phyloP scores from a whole-genome alignment of 1,139 yeast genomes.

The Taphrina communis region DNA sequence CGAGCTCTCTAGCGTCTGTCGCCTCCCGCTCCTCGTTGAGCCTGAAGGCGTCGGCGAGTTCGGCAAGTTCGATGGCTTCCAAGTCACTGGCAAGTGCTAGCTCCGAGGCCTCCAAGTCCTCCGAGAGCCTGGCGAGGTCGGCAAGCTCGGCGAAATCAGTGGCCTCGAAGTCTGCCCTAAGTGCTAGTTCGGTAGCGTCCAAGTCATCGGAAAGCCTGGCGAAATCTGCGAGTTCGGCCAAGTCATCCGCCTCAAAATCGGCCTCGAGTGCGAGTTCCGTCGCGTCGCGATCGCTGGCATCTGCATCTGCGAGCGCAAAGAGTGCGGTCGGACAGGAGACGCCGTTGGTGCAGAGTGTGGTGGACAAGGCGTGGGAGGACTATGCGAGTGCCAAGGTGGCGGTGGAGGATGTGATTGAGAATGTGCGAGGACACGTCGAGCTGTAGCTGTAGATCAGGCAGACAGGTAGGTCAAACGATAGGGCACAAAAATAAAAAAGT shows the following conservation, averaged over 20 bases:
- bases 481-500: no score
- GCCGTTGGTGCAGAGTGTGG: constrained; percentile 26
- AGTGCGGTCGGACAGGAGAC: constrained; percentile 9
- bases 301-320: constrained; percentile 6
- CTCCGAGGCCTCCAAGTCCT: constrained; percentile 23
- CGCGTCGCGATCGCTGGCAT: constrained; percentile 5
- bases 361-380: constrained; percentile 38
- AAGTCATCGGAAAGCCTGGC: constrained; percentile 16
- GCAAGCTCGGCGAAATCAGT: constrained; percentile 13
- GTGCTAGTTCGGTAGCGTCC: constrained; percentile 26
- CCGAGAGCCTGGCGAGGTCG: constrained; percentile 9
- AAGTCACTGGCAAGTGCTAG: constrained; percentile 11
- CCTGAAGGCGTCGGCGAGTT: constrained; percentile 13
- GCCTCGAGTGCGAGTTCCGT: constrained; percentile 19
- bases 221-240: constrained; percentile 15
- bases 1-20: constrained; percentile 30
- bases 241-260: constrained; percentile 17
- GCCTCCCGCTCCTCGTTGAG: constrained; percentile 16
- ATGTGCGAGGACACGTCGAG: constrained; percentile 17
- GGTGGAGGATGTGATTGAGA: constrained; percentile 20
- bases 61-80: constrained; percentile 22
- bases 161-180: constrained; percentile 9
- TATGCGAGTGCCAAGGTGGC: constrained; percentile 20
- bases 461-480: neutral
- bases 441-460: constrained; percentile 5